Percentiles rank a stretch among this genome's conserved stretches.
These are phyloP conservation scores for Amaranthus tricolor DNA, from an alignment of 179 eudicot species.

Conservation along the genomic window DNA sequence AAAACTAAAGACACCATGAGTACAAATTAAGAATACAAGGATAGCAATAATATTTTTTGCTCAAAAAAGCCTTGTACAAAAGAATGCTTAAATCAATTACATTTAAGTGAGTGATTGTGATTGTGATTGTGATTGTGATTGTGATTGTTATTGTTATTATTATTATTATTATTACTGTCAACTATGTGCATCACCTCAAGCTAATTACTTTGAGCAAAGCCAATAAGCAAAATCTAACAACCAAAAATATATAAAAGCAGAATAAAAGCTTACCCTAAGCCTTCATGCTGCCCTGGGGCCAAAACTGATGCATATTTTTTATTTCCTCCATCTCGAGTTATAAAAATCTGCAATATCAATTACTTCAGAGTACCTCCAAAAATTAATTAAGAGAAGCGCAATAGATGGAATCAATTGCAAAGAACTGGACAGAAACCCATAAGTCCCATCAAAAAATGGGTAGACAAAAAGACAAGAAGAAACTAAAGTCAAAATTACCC, in stretches of 20 bases:
- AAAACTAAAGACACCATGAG: background rate
- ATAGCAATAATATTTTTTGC: background rate
- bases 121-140: too few relatives aligned
- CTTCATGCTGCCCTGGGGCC: conserved; percentile 95
- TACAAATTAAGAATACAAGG: background rate
- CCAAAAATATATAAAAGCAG: background rate
- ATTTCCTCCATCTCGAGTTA: conserved; percentile 90
- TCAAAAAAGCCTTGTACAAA: background rate
- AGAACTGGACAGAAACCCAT: background rate
- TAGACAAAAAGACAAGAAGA: too few relatives aligned
- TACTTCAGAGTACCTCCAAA: background rate
- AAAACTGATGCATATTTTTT: conserved; percentile 82
- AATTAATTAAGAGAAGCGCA: background rate
- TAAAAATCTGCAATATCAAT: conserved; percentile 61
- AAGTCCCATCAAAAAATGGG: background rate
- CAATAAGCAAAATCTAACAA: background rate
- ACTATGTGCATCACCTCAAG: too few relatives aligned
- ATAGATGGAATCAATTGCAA: background rate
- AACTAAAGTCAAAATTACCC: too few relatives aligned
- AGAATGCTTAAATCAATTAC: background rate
- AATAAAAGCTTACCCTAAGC: conserved; percentile 59
- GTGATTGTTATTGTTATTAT: too few relatives aligned
- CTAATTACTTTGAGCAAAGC: background rate
- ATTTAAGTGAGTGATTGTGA: background rate
- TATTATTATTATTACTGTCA: too few relatives aligned